phyloP scores from a whole-genome alignment of 441 rosid genomes.

The Eutrema salsugineum region DNA sequence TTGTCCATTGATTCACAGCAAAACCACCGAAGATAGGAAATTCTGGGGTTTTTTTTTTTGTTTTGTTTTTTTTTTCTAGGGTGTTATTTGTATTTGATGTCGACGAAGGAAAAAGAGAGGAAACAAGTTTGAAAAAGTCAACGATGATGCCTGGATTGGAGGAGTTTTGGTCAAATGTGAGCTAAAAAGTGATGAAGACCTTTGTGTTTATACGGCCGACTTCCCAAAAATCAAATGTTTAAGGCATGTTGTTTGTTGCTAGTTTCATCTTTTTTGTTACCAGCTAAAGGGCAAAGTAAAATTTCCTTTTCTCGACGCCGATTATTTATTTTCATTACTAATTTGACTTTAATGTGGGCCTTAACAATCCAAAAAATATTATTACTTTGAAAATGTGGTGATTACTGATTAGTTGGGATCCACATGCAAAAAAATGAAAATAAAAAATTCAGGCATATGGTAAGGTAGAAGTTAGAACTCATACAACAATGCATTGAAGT shows the following conservation, averaged over 20 bases:
- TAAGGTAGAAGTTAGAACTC: slow-evolving; percentile 2
- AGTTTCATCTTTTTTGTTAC: not conserved
- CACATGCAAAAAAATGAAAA: not conserved
- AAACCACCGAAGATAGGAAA: not conserved
- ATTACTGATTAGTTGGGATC: slow-evolving; percentile 24
- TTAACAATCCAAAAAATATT: not conserved
- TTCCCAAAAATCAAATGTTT: not conserved
- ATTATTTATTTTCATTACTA: not conserved
- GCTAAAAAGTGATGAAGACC: not conserved
- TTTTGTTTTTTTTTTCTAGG: not conserved
- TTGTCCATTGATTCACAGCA: slow-evolving; percentile 18
- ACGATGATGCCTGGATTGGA: slow-evolving; percentile 22
- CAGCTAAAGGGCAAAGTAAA: not conserved
- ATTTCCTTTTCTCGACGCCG: not conserved
- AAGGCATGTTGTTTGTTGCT: slow-evolving; percentile 15
- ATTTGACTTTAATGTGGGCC: not conserved
- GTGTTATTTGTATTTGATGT: not conserved
- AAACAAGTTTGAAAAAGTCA: slow-evolving; percentile 26
- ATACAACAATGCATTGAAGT: slow-evolving; percentile 6
- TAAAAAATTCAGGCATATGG: not conserved
- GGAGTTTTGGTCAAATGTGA: slow-evolving; percentile 32
- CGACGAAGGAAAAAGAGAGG: slow-evolving; percentile 19
- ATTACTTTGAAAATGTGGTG: slow-evolving; percentile 11
- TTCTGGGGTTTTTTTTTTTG: not conserved
- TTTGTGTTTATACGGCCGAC: slow-evolving; percentile 33